A percentile compares a stretch with the other conserved stretches of the same genome.
These are phyloP conservation scores for Emergomyces pasteurianus DNA, from an alignment of 2,329 filamentous ascomycete species.

Conservation along the genomic window DNA sequence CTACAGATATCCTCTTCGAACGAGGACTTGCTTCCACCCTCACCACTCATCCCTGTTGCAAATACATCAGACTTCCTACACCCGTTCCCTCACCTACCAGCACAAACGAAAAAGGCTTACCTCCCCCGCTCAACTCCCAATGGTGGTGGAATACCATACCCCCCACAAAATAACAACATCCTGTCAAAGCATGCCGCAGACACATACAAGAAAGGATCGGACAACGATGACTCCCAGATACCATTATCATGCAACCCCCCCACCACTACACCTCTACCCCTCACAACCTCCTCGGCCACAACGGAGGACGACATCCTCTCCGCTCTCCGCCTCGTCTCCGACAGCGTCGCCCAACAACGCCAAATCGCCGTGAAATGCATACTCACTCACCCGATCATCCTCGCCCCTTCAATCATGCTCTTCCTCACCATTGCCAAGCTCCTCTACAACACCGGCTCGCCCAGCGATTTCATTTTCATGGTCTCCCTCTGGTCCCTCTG, in stretches of 20 bases:
- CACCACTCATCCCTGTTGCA: conserved; percentile 49
- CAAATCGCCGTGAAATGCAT: conserved; percentile 53
- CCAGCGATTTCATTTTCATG: conserved; percentile 42
- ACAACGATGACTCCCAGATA: background rate
- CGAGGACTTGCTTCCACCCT: conserved; percentile 28
- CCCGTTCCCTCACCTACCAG: conserved; percentile 32
- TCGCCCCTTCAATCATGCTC: conserved; percentile 26
- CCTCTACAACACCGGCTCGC: conserved; percentile 26
- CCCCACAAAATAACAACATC: background rate
- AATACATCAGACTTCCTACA: conserved; percentile 52
- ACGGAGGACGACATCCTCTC: conserved; percentile 49
- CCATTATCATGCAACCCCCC: conserved; percentile 1
- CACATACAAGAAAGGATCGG: conserved; percentile 6
- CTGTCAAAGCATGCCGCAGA: background rate
- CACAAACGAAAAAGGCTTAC: background rate
- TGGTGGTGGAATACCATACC: background rate
- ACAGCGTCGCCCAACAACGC: conserved; percentile 72
- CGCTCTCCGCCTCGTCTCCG: conserved; percentile 62
- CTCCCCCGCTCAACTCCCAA: background rate
- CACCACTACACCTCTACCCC: conserved; percentile 19
- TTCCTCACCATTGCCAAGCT: conserved; percentile 29
- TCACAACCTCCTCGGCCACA: conserved; percentile 24
- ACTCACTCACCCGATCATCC: conserved; percentile 47
- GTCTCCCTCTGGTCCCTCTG: conserved; percentile 49
- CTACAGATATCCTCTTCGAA: conserved; percentile 48